phyloP scores from a whole-genome alignment of 345 rosid species.

The Brassica incana region DNA sequence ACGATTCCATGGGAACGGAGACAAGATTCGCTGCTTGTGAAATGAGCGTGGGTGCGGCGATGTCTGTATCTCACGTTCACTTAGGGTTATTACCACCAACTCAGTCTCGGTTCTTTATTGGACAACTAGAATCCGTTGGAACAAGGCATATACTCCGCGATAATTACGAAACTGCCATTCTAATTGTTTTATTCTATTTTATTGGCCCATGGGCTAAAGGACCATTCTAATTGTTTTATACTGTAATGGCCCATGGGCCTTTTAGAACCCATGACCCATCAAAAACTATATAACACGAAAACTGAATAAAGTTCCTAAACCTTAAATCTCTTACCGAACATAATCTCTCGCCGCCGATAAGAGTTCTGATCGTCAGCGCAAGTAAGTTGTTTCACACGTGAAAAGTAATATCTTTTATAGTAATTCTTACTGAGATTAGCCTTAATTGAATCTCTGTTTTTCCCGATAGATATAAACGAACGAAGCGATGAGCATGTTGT shows the following conservation, averaged over 20 bases:
- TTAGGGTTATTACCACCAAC: neutral
- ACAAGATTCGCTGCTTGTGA: neutral
- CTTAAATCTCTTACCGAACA: too few relatives aligned
- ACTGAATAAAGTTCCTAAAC: too few relatives aligned
- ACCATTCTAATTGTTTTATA: too few relatives aligned
- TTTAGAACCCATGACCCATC: too few relatives aligned
- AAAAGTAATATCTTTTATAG: neutral
- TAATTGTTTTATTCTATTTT: too few relatives aligned
- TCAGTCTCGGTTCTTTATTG: neutral
- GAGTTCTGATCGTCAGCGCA: too few relatives aligned
- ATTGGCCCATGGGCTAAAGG: neutral
- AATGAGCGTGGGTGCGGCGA: neutral
- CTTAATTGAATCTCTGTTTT: neutral
- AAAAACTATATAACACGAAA: too few relatives aligned
- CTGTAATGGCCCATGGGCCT: too few relatives aligned
- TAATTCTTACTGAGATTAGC: neutral
- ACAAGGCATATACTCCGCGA: neutral
- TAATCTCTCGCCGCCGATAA: too few relatives aligned
- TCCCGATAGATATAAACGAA: neutral
- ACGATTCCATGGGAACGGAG: neutral
- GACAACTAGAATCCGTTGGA: neutral
- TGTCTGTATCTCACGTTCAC: neutral
- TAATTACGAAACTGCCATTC: neutral
- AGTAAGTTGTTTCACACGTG: too few relatives aligned
- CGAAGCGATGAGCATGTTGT: constrained; percentile 53